A percentile compares a stretch with the other conserved stretches of the same genome.
phyloP scores from a whole-genome alignment of 495 filamentous ascomycete genomes.

The Penicilliopsis zonata region DNA sequence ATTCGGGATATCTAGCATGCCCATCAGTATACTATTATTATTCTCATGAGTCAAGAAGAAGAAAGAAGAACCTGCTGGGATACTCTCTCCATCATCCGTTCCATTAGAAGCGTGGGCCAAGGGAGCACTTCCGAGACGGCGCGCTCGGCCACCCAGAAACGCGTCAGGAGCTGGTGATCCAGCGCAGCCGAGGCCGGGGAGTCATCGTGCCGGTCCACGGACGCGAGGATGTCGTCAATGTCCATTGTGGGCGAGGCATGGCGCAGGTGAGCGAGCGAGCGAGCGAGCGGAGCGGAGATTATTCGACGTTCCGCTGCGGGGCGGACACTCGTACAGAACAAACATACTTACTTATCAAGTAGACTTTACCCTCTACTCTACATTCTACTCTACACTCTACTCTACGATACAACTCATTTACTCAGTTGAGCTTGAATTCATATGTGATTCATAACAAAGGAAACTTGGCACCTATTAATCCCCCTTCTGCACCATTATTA shows the following conservation, averaged over 20 bases:
- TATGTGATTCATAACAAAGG: no score
- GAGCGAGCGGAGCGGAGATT: slow-evolving; percentile 4
- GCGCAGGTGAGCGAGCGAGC: slow-evolving; percentile 9
- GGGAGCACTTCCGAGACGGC: slow-evolving; percentile 73
- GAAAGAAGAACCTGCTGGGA: slow-evolving; percentile 43
- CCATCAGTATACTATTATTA: not conserved
- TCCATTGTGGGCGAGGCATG: slow-evolving; percentile 45
- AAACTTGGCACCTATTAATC: no score
- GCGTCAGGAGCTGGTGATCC: slow-evolving; percentile 81
- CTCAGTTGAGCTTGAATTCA: no score
- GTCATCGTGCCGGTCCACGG: slow-evolving; percentile 53
- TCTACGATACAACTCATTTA: no score
- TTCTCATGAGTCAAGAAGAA: not conserved
- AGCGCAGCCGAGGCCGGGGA: slow-evolving; percentile 46
- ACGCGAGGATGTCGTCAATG: slow-evolving; percentile 79
- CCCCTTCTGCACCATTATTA: no score
- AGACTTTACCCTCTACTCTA: no score
- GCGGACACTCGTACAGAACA: not conserved
- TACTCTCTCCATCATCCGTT: slow-evolving; percentile 68
- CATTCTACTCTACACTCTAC: no score
- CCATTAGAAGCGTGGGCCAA: slow-evolving; percentile 54
- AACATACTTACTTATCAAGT: no score
- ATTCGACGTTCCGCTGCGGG: not conserved
- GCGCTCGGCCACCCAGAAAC: slow-evolving; percentile 85
- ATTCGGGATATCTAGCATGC: slow-evolving; percentile 51